A percentile compares a stretch with the other conserved stretches of the same genome.
Conservation (phyloP, 345 rosid species). For the Gossypioides kirkii region DNA sequence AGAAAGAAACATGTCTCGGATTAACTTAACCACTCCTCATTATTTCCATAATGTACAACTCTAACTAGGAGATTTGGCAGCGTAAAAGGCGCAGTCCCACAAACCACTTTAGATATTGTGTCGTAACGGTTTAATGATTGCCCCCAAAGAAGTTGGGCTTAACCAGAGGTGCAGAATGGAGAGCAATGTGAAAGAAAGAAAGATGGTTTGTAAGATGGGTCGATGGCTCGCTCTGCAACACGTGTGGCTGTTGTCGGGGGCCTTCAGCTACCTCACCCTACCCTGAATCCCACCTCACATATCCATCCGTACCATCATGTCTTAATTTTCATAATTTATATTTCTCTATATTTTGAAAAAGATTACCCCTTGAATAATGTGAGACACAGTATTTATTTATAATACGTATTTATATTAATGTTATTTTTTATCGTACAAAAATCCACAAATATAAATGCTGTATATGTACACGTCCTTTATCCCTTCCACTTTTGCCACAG, state of each 20-base stretch:
- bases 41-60: background rate
- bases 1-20: background rate
- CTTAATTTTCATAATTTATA: too few species aligned
- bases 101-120: constrained; percentile 7
- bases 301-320: background rate
- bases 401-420: too few species aligned
- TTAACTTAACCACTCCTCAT: background rate
- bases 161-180: background rate
- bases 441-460: too few species aligned
- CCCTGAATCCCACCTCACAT: constrained; percentile 38
- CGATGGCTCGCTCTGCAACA: constrained; percentile 16
- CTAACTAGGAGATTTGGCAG: background rate
- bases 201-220: background rate
- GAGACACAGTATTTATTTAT: too few species aligned
- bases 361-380: too few species aligned
- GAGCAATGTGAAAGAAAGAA: background rate
- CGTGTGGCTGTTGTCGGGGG: constrained; percentile 16
- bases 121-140: constrained; percentile 31
- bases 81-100: background rate
- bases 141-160: background rate
- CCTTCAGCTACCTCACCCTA: constrained; percentile 37
- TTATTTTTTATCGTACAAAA: too few species aligned
- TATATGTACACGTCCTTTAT: background rate
- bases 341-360: too few species aligned
- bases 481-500: background rate